phyloP scores from a whole-genome alignment of 2,329 filamentous ascomycete species.

The Calonectria leucothoes region DNA sequence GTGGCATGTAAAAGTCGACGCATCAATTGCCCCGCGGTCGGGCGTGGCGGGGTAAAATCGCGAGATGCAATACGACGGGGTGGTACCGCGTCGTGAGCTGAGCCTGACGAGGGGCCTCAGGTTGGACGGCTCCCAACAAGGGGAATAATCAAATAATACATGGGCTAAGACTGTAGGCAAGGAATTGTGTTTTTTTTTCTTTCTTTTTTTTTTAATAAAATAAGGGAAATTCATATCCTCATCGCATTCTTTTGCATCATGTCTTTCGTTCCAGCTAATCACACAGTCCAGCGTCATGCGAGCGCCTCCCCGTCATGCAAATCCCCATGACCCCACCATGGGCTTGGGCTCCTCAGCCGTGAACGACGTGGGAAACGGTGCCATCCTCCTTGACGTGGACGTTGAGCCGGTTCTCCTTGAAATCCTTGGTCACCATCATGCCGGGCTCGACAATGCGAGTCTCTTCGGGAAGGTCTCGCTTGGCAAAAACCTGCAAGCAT shows the following conservation, averaged over 20 bases:
- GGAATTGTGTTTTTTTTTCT: not conserved
- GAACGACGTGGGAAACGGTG: constrained; percentile 68
- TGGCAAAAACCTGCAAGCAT: constrained; percentile 65
- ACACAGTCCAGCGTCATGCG: constrained; percentile 17
- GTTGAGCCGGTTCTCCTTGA: constrained; percentile 65
- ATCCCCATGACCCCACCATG: not conserved
- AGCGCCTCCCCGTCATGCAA: not conserved
- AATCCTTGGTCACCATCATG: constrained; percentile 69
- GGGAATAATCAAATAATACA: not conserved
- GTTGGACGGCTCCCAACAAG: not conserved
- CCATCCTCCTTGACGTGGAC: constrained; percentile 70
- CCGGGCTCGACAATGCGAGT: constrained; percentile 68
- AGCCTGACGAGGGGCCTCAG: not conserved
- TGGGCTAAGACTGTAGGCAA: too few species aligned
- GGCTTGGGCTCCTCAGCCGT: constrained; percentile 54
- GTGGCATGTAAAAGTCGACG: constrained; percentile 39
- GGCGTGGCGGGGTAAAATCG: constrained; percentile 43
- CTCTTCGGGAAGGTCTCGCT: constrained; percentile 67
- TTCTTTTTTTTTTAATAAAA: not conserved
- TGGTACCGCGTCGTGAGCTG: not conserved
- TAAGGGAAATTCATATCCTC: not conserved
- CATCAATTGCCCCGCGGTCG: constrained; percentile 39
- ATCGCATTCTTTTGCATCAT: constrained; percentile 3
- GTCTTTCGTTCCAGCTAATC: constrained; percentile 21
- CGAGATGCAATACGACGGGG: constrained; percentile 42